Evolutionary conservation across 768 basidiomycete genomes (phyloP).

Genomic region (Boletus speciosus): DNA sequence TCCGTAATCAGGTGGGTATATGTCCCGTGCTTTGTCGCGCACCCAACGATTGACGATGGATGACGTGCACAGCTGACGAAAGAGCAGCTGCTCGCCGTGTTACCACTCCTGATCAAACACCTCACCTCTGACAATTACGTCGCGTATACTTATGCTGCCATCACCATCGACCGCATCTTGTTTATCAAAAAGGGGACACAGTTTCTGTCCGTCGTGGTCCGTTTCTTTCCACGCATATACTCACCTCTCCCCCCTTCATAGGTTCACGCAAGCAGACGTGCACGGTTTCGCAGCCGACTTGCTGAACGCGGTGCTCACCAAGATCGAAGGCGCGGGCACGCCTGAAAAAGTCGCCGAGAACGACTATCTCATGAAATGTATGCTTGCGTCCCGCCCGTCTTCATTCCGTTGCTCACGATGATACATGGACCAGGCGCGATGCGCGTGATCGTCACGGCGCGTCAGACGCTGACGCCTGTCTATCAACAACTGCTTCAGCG

Average conservation of each 20-base stretch:
- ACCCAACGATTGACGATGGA: neutral
- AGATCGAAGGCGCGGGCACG: conserved; percentile 73
- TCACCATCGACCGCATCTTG: conserved; percentile 94
- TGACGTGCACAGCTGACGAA: conserved; percentile 71
- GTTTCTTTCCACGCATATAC: neutral
- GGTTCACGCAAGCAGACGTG: conserved; percentile 86
- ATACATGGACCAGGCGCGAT: conserved; percentile 66
- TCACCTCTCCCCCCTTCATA: conserved; percentile 26
- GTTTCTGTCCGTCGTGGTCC: conserved; percentile 55
- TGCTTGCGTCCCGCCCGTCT: conserved; percentile 17
- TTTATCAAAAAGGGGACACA: conserved; percentile 80
- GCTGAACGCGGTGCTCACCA: conserved; percentile 66
- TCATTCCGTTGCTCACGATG: conserved; percentile 1
- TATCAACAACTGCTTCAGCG: conserved; percentile 65
- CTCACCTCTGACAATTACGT: conserved; percentile 85
- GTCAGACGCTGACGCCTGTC: conserved; percentile 67
- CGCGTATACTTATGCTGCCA: conserved; percentile 93
- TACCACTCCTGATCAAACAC: conserved; percentile 82
- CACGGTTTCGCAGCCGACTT: conserved; percentile 77
- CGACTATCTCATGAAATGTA: conserved; percentile 97
- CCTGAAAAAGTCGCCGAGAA: conserved; percentile 96
- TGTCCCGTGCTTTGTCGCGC: neutral
- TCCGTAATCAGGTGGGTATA: conserved; percentile 81
- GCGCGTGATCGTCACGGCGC: conserved; percentile 88
- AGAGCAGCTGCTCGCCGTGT: conserved; percentile 85